These are phyloP conservation scores for Violaceomyces palustris DNA, from an alignment of 1,284 basidiomycete species.

Conservation along the genomic window DNA sequence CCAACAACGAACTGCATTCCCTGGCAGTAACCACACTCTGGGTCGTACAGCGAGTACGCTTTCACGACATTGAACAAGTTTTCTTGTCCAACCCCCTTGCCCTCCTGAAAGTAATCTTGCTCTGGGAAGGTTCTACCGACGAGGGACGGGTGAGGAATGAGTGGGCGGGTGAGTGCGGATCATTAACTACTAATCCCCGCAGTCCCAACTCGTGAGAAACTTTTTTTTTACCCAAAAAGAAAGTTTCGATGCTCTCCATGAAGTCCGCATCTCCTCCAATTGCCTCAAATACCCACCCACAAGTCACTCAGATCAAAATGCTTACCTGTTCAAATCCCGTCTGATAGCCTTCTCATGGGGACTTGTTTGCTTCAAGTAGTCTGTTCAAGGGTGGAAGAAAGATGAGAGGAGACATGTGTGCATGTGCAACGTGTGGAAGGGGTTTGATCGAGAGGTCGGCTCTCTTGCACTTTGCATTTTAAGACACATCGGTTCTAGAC, in stretches of 20 bases:
- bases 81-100: constrained; percentile 87
- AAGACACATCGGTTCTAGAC: not conserved
- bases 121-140: constrained; percentile 99
- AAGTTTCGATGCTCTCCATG: not conserved
- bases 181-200: too few relatives aligned
- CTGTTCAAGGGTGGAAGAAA: not conserved
- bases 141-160: too few relatives aligned
- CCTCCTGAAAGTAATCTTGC: constrained; percentile 82
- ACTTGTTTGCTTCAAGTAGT: constrained; percentile 73
- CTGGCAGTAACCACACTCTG: constrained; percentile 94
- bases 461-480: not conserved
- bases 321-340: constrained; percentile 74
- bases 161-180: too few relatives aligned
- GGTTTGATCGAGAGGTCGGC: too few relatives aligned
- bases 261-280: too few relatives aligned
- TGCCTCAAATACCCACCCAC: too few relatives aligned
- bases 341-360: constrained; percentile 88
- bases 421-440: too few relatives aligned
- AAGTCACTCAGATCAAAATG: too few relatives aligned
- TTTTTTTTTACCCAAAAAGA: not conserved
- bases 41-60: constrained; percentile 93
- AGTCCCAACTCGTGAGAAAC: too few relatives aligned
- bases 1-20: constrained; percentile 85
- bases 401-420: not conserved
- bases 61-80: constrained; percentile 95